Percentiles rank a stretch among this genome's conserved stretches.
Conservation (phyloP, 2,329 filamentous ascomycete genomes). For the Claviceps fusiformis region DNA sequence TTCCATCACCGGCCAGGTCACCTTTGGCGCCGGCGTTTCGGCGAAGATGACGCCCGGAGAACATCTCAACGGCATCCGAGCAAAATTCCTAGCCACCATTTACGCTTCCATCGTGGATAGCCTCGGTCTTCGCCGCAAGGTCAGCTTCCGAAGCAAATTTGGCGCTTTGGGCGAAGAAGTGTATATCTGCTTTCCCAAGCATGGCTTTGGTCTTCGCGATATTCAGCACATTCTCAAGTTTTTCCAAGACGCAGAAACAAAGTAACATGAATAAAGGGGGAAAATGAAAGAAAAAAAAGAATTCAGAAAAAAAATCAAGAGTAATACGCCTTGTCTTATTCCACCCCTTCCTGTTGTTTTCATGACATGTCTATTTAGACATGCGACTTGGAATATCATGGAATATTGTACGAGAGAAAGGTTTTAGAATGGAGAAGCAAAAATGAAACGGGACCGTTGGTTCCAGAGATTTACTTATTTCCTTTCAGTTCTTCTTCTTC, state of each 20-base stretch:
- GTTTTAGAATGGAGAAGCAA: background rate
- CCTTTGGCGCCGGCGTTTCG: conserved; percentile 75
- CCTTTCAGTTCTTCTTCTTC: too few relatives aligned
- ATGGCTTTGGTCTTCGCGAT: conserved; percentile 70
- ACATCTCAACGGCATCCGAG: conserved; percentile 66
- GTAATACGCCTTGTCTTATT: background rate
- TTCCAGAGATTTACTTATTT: too few relatives aligned
- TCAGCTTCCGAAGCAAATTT: conserved; percentile 82
- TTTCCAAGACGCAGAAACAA: conserved; percentile 53
- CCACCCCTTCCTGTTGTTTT: too few relatives aligned
- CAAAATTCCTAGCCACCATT: conserved; percentile 68
- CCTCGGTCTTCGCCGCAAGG: conserved; percentile 70
- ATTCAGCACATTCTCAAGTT: conserved; percentile 80
- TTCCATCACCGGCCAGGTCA: conserved; percentile 44
- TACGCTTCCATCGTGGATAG: conserved; percentile 75
- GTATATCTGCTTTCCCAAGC: conserved; percentile 80
- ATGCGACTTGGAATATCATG: background rate
- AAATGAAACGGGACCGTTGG: background rate
- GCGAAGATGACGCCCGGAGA: conserved; percentile 63
- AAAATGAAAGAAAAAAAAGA: background rate
- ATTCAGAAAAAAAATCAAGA: background rate
- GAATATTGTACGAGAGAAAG: background rate
- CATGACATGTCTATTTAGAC: background rate
- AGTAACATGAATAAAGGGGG: background rate
- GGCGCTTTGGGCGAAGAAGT: conserved; percentile 72